These are phyloP conservation scores for Ganoderma leucocontextum DNA, from an alignment of 1,284 basidiomycete genomes.

Conservation along the genomic window DNA sequence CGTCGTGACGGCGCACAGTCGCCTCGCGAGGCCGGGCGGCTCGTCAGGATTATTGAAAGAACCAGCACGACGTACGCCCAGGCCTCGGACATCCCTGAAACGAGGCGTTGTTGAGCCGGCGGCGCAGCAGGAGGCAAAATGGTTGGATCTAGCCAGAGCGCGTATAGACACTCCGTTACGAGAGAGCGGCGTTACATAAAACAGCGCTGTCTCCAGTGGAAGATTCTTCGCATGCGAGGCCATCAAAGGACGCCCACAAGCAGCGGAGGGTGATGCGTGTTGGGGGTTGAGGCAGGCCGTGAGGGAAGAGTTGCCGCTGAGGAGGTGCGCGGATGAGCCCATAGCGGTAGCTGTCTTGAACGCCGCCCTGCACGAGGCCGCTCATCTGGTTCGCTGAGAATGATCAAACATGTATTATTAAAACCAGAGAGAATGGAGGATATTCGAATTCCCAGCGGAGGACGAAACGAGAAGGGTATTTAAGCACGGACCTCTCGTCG, in stretches of 20 bases:
- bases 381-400: not conserved
- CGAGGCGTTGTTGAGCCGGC: not conserved
- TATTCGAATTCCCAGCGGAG: constrained; percentile 5
- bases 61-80: not conserved
- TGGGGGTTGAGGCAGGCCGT: not conserved
- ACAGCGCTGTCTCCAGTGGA: constrained; percentile 5
- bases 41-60: not conserved
- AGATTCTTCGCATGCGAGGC: constrained; percentile 7
- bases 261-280: constrained; percentile 2
- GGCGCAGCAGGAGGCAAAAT: not conserved
- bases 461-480: constrained; percentile 2
- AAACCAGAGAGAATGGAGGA: not conserved
- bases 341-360: constrained; percentile 5
- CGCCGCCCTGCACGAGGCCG: constrained; percentile 17
- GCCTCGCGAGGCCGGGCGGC: not conserved
- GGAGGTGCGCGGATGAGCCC: constrained; percentile 2
- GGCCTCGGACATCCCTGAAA: constrained; percentile 2
- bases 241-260: constrained; percentile 9
- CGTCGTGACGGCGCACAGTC: not conserved
- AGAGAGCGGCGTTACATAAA: constrained; percentile 7
- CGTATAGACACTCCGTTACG: constrained; percentile 1
- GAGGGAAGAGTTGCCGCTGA: not conserved
- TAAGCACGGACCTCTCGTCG: not conserved
- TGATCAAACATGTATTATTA: not conserved
- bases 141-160: not conserved